Conservation (phyloP, 169 alveolate species). For the Ichthyophthirius multifiliis region DNA sequence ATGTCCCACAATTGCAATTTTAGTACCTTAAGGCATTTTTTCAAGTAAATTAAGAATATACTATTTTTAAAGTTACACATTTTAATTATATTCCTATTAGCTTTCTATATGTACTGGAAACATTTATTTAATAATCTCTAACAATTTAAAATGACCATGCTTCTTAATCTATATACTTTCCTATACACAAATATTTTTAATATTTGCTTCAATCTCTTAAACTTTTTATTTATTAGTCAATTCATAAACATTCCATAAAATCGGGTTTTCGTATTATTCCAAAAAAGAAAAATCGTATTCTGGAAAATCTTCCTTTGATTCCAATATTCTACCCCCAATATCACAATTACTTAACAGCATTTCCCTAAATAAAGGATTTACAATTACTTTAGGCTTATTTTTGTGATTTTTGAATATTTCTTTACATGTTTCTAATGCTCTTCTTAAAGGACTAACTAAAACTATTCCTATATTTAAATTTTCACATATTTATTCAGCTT, state of each 20-base stretch:
- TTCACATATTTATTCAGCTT: neutral
- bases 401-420: slow-evolving; percentile 31
- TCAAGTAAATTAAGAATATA: neutral
- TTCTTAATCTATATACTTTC: neutral
- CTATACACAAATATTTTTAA: neutral
- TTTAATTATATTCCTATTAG: neutral
- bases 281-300: neutral
- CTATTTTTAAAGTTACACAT: neutral
- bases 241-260: slow-evolving; percentile 1
- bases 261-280: neutral
- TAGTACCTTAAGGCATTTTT: neutral
- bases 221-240: neutral
- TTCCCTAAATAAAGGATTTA: slow-evolving; percentile 28
- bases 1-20: slow-evolving; percentile 1
- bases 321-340: slow-evolving; percentile 16
- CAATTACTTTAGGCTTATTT: slow-evolving; percentile 18
- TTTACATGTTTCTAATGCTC: slow-evolving; percentile 33
- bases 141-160: neutral
- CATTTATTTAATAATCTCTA: neutral
- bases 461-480: slow-evolving; percentile 1
- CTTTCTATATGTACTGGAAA: neutral
- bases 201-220: neutral
- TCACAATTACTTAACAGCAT: slow-evolving; percentile 25
- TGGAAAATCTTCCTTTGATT: slow-evolving; percentile 7
- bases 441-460: slow-evolving; percentile 20